Percentiles rank a stretch among this genome's conserved stretches.
Conservation (phyloP, 495 filamentous ascomycete genomes). For the Bacidia rubella region DNA sequence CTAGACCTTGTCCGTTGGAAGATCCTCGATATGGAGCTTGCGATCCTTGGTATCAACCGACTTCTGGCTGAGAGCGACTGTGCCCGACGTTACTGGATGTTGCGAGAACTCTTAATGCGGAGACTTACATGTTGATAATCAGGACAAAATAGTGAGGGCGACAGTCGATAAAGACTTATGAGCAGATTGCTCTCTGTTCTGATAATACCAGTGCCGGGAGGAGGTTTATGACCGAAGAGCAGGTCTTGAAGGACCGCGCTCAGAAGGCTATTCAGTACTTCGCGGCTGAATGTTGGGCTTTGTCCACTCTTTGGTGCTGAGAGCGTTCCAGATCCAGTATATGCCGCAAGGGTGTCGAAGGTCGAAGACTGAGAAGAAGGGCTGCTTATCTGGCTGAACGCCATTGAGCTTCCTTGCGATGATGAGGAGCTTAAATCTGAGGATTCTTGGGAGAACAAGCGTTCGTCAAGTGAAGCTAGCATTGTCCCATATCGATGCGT, state of each 20-base stretch:
- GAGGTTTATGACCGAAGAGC: neutral
- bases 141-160: neutral
- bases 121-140: neutral
- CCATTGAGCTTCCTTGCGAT: neutral
- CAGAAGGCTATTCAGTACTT: neutral
- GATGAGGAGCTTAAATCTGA: neutral
- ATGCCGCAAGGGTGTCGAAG: too few species aligned
- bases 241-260: neutral
- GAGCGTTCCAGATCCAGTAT: too few species aligned
- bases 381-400: neutral
- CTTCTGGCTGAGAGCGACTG: neutral
- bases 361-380: neutral
- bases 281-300: too few species aligned
- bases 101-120: neutral
- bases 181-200: neutral
- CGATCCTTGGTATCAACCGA: neutral
- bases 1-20: neutral
- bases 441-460: neutral
- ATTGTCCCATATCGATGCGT: too few species aligned
- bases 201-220: neutral
- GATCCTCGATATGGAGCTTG: neutral
- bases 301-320: too few species aligned
- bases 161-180: neutral
- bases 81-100: neutral
- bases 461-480: neutral